These are phyloP conservation scores for Phytophthora constricta DNA, from an alignment of 352 stramenopile species.

Conservation along the genomic window DNA sequence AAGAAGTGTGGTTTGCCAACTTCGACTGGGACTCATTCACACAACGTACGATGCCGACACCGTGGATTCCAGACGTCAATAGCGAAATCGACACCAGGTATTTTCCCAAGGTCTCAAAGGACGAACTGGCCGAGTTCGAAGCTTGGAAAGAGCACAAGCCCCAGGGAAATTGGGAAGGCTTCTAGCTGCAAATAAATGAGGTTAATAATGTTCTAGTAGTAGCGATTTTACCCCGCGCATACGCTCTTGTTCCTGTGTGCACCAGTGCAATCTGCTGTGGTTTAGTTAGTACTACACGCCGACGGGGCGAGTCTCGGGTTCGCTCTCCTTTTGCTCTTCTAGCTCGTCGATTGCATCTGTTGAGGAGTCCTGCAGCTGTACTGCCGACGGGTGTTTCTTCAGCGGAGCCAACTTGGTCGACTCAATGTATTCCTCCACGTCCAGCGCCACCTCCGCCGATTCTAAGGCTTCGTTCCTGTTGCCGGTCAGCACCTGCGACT, in stretches of 20 bases:
- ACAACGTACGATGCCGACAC: constrained; percentile 37
- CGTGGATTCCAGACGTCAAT: constrained; percentile 52
- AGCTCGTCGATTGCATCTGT: constrained; percentile 42
- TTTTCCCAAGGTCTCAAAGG: constrained; percentile 43
- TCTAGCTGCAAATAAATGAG: constrained; percentile 25
- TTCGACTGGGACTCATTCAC: constrained; percentile 57
- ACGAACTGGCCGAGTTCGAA: constrained; percentile 43
- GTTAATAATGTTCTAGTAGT: constrained; percentile 38
- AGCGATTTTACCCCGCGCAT: constrained; percentile 10
- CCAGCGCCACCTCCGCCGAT: constrained; percentile 45
- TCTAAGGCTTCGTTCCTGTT: constrained; percentile 37
- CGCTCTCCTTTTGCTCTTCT: constrained; percentile 46
- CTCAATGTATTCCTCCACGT: constrained; percentile 41
- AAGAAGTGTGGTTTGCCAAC: constrained; percentile 43
- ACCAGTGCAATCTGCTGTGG: not conserved
- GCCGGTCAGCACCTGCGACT: constrained; percentile 32
- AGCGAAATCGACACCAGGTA: constrained; percentile 48
- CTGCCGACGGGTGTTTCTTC: constrained; percentile 51
- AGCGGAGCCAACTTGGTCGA: constrained; percentile 44
- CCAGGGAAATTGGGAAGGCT: constrained; percentile 46
- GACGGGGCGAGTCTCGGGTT: not conserved
- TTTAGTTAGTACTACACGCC: not conserved
- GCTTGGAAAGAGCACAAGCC: constrained; percentile 42
- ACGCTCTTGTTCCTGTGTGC: not conserved
- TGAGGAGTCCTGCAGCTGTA: constrained; percentile 37